Conservation (phyloP, 1,284 basidiomycete genomes). For the Peniophora sp. region DNA sequence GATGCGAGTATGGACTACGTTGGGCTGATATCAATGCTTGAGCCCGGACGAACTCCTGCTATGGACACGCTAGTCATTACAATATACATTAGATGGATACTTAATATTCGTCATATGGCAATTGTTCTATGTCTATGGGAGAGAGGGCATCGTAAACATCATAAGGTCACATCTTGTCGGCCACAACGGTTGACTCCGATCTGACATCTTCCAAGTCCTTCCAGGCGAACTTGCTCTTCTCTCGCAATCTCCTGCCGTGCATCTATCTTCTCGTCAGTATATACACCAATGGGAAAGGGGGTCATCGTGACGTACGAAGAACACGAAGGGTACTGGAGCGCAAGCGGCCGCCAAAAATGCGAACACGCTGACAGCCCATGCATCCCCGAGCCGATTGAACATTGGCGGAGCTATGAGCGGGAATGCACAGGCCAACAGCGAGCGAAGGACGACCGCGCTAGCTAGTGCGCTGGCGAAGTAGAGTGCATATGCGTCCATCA, state of each 20-base stretch:
- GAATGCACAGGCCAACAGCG: conserved; percentile 55
- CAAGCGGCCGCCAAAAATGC: conserved; percentile 48
- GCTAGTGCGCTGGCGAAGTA: conserved; percentile 65
- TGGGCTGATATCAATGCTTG: conserved; percentile 18
- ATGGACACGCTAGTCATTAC: too few relatives aligned
- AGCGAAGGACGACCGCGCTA: conserved; percentile 62
- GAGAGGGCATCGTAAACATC: too few relatives aligned
- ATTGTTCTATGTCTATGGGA: too few relatives aligned
- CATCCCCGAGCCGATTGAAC: conserved; percentile 50
- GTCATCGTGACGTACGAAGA: conserved; percentile 30
- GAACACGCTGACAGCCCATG: conserved; percentile 62
- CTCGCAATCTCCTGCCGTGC: conserved; percentile 52
- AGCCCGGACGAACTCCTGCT: background rate
- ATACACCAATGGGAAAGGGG: background rate
- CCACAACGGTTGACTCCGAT: background rate
- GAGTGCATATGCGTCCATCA: conserved; percentile 58
- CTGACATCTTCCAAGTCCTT: conserved; percentile 20
- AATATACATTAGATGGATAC: background rate
- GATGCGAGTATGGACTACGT: conserved; percentile 53
- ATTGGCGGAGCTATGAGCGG: conserved; percentile 53
- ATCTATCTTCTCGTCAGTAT: conserved; percentile 24
- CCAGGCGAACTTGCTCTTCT: conserved; percentile 43
- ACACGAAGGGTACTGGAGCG: conserved; percentile 44
- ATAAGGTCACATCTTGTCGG: background rate
- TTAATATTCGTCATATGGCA: too few relatives aligned